Evolutionary conservation across 331 rosid genomes (phyloP), one percentile per base, ranked within the genome.

Genomic region (Malus hybrid): DNA sequence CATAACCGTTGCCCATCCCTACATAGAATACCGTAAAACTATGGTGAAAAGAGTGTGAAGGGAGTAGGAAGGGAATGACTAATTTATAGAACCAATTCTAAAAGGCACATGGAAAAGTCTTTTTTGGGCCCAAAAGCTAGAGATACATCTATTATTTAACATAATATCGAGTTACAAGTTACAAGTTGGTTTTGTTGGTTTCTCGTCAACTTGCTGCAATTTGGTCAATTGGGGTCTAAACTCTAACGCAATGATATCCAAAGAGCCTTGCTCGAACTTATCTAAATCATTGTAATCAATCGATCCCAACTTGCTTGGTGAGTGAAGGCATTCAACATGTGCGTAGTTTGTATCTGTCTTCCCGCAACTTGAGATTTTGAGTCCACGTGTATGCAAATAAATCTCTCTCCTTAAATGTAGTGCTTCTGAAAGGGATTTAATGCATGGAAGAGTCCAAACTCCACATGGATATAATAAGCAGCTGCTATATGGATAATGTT

Each of bases 81-180:
- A 63, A 78, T 73, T 79, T 79, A 79, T 79, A n/a, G 74, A 46
- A n/a, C 29, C 39, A 63, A 20, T 16, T 39, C 32, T 27, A 70
- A 62, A n/a, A 44, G 10, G 16, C 60, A 63, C 8, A 4, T 18
- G 10, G 42, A 63, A 15, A 63, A 15, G 32, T n/a, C 18, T 15
- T 15, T 15, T 31, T 14, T 0, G 69, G 44, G 22, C 7, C 68
- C 44, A 6, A 13, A 64, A 31, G 20, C 39, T 16, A 10, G 20
- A 7, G 44, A 31, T 31, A 31, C 22, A 64, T 31, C 22, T 1
- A 0, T 16, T 64, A 2, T 64, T 64, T 64, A 10, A 15, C 44
- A 29, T 15, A 31, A 63, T 63, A 31, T 28, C 20, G 10, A 31
- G 20, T 63, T 12, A 39, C 67, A 28, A 31, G 20, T 63, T 12